A percentile compares a stretch with the other conserved stretches of the same genome.
phyloP scores from a whole-genome alignment of 2,329 filamentous ascomycete species.

The Aspergillus versicolor region DNA sequence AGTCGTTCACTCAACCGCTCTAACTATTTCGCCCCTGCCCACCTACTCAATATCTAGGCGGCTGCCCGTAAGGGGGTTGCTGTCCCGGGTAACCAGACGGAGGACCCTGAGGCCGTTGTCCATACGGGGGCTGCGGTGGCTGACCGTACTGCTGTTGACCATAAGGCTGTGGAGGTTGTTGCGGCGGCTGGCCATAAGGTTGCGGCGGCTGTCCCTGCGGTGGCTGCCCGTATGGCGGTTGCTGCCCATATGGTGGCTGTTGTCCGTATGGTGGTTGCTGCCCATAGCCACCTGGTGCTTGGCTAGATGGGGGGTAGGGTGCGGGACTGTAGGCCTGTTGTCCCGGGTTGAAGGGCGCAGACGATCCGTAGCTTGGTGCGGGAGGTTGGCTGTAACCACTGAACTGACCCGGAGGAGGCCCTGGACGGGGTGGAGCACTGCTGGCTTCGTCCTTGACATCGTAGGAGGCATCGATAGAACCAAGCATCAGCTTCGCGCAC shows the following conservation, averaged over 20 bases:
- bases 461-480: conserved; percentile 65
- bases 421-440: conserved; percentile 30
- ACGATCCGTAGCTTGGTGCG: conserved; percentile 7
- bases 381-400: conserved; percentile 30
- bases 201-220: neutral
- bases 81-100: neutral
- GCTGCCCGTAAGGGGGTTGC: conserved; percentile 3
- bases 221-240: neutral
- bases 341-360: conserved; percentile 7
- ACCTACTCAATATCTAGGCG: neutral
- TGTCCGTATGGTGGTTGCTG: conserved; percentile 20
- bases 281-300: conserved; percentile 1
- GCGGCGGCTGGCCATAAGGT: conserved; percentile 17
- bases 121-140: neutral
- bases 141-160: conserved; percentile 1
- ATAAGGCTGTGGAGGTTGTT: neutral
- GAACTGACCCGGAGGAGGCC: conserved; percentile 33
- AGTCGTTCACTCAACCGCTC: neutral
- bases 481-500: conserved; percentile 66
- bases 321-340: conserved; percentile 6
- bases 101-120: neutral
- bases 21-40: neutral
- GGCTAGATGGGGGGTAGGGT: conserved; percentile 1
- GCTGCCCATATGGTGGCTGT: conserved; percentile 12
- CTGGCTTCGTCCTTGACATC: conserved; percentile 62